phyloP scores from a whole-genome alignment of 306 rosid species.

The Mucuna pruriens region DNA sequence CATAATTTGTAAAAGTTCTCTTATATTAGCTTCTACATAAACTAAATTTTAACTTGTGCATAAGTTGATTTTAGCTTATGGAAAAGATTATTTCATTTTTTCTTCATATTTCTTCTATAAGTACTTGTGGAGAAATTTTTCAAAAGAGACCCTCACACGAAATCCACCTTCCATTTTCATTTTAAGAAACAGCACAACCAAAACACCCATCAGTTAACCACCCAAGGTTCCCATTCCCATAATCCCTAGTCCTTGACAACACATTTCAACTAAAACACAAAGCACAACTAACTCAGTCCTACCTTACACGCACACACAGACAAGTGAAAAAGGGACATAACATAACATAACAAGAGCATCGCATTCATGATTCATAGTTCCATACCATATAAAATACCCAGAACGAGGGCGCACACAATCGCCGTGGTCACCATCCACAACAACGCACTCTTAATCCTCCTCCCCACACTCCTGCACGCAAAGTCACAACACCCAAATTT shows the following conservation, averaged over 20 bases:
- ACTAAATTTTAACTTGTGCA: too few species aligned
- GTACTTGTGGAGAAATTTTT: too few species aligned
- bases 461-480: constrained; percentile 76
- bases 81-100: too few species aligned
- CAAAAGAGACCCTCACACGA: too few species aligned
- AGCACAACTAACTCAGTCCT: not conserved
- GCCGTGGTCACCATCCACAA: constrained; percentile 84
- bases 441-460: constrained; percentile 82
- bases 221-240: not conserved
- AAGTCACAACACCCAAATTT: too few species aligned
- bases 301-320: not conserved
- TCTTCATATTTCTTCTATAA: too few species aligned
- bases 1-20: too few species aligned
- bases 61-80: too few species aligned
- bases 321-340: not conserved
- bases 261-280: constrained; percentile 13
- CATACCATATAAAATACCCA: constrained; percentile 91
- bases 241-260: constrained; percentile 8
- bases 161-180: not conserved
- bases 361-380: not conserved
- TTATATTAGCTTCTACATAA: too few species aligned
- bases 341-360: not conserved
- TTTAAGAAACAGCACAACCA: not conserved
- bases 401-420: constrained; percentile 74
- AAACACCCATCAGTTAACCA: not conserved